Conservation (phyloP, 805 yeast genomes). For the Saturnispora kantuleensis region DNA sequence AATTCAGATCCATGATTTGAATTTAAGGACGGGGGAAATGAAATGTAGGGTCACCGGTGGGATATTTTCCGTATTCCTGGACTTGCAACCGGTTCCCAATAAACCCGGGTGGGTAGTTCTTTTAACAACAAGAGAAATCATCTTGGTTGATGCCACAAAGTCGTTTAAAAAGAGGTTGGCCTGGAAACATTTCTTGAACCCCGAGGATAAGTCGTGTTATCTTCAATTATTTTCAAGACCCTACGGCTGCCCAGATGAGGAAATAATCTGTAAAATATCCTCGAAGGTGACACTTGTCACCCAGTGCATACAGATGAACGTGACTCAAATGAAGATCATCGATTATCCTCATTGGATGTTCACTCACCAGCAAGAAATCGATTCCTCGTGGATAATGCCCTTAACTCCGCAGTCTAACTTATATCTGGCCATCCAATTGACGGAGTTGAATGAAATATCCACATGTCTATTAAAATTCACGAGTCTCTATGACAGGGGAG, state of each 20-base stretch:
- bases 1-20: slow-evolving; percentile 30
- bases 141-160: slow-evolving; percentile 34
- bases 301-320: slow-evolving; percentile 24
- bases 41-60: slow-evolving; percentile 37
- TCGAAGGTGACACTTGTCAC: slow-evolving; percentile 23
- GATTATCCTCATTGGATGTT: slow-evolving; percentile 19
- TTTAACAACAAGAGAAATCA: slow-evolving; percentile 58
- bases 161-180: slow-evolving; percentile 43
- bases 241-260: slow-evolving; percentile 4
- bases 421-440: slow-evolving; percentile 1
- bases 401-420: slow-evolving; percentile 2
- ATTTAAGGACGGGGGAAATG: slow-evolving; percentile 21
- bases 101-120: slow-evolving; percentile 32
- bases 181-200: slow-evolving; percentile 62
- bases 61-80: slow-evolving; percentile 44
- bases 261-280: slow-evolving; percentile 21
- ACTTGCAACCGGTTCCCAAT: slow-evolving; percentile 25
- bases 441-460: slow-evolving; percentile 16
- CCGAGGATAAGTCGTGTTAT: slow-evolving; percentile 43
- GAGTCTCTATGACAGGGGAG: slow-evolving; percentile 1
- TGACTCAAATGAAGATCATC: slow-evolving; percentile 13
- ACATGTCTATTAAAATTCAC: slow-evolving; percentile 9
- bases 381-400: slow-evolving; percentile 10
- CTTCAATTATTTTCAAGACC: slow-evolving; percentile 22
- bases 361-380: slow-evolving; percentile 15